Evolutionary conservation across 176 grass and related monocot species (phyloP).

Genomic region (Panicum miliaceum): DNA sequence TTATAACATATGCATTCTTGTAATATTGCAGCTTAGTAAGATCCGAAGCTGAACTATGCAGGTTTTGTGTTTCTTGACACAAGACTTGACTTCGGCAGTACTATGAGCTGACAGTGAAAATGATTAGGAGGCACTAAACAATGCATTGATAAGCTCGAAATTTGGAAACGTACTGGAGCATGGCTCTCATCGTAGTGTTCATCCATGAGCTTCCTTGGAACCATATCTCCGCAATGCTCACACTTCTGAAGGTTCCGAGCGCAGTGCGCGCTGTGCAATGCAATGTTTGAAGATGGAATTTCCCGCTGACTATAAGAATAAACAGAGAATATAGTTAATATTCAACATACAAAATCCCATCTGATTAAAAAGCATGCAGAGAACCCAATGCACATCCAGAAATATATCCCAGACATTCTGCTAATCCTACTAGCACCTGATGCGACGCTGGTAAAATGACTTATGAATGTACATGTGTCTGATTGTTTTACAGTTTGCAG

Average conservation of each 20-base stretch:
- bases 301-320: slow-evolving; percentile 51
- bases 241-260: slow-evolving; percentile 78
- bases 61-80: neutral
- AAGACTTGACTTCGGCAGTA: neutral
- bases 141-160: slow-evolving; percentile 15
- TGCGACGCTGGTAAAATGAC: neutral
- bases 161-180: slow-evolving; percentile 54
- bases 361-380: slow-evolving; percentile 34
- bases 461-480: neutral
- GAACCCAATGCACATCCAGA: neutral
- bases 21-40: neutral
- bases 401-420: neutral
- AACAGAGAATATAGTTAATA: neutral
- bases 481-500: neutral
- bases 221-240: slow-evolving; percentile 61
- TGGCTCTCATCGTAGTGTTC: slow-evolving; percentile 67
- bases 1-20: neutral
- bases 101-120: neutral
- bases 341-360: slow-evolving; percentile 9
- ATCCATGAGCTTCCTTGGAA: slow-evolving; percentile 67
- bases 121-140: neutral
- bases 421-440: neutral
- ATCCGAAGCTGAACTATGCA: neutral
- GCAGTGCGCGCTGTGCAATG: slow-evolving; percentile 66
- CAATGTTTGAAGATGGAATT: slow-evolving; percentile 59